phyloP scores from a whole-genome alignment of 2,329 filamentous ascomycete species.

The Chaetothyriales sp. region DNA sequence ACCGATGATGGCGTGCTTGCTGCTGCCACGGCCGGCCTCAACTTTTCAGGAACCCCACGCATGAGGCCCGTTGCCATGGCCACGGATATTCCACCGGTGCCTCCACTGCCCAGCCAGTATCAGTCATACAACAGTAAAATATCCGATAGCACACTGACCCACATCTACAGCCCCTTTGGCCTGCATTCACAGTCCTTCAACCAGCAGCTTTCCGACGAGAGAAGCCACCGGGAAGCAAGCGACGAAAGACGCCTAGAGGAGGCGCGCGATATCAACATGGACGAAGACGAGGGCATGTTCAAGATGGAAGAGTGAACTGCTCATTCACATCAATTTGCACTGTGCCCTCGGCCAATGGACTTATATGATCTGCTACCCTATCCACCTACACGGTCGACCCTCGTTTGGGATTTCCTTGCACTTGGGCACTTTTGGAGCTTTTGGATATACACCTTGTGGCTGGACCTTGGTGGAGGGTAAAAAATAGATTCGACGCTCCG shows the following conservation, averaged over 20 bases:
- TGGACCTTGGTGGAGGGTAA: background rate
- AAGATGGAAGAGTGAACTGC: constrained; percentile 74
- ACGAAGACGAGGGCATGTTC: constrained; percentile 85
- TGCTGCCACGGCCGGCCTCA: constrained; percentile 74
- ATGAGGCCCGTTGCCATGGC: constrained; percentile 48
- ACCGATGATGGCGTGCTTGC: constrained; percentile 73
- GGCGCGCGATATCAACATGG: constrained; percentile 44
- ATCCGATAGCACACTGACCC: constrained; percentile 21
- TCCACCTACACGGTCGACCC: background rate
- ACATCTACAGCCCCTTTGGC: constrained; percentile 27
- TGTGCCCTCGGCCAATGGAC: constrained; percentile 5
- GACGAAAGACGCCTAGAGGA: constrained; percentile 50
- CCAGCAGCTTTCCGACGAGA: constrained; percentile 34
- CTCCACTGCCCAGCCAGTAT: constrained; percentile 52
- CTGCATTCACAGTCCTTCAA: constrained; percentile 30
- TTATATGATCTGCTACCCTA: constrained; percentile 2
- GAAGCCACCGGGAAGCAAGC: constrained; percentile 55
- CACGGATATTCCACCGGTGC: constrained; percentile 69
- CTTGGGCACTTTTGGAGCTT: background rate
- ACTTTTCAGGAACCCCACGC: constrained; percentile 74
- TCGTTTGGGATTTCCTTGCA: background rate
- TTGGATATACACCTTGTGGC: background rate
- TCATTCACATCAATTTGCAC: constrained; percentile 2
- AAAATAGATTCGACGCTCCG: constrained; percentile 12
- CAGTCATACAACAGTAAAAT: constrained; percentile 20